Base-by-base conservation (phyloP, 106 monocot species). In the Triglochin maritima region DNA sequence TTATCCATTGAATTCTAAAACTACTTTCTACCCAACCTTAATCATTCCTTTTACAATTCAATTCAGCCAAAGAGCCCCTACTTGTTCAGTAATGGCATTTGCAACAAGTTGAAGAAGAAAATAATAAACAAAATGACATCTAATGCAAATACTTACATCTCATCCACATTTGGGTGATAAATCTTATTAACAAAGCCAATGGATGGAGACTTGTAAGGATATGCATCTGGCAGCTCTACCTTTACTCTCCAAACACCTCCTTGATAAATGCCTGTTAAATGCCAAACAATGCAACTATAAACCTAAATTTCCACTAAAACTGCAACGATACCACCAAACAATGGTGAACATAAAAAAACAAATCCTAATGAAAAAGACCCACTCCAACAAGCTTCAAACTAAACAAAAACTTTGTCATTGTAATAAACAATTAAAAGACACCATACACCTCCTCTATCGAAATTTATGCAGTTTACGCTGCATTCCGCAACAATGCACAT, bases 141-240 rank as follows among this genome's bases (percentile, higher is more conserved):
- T n/a, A 13, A 12, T 8, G 14, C 49, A 70, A 41, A 70, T 13
- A 59, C 77, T 78, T 49, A 78, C 77, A 58, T 66, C 14, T 78
- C 77, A 41, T 78, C 77, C 3, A 78, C 77, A 59, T 78, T 78
- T 66, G 77, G 77, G 17, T 78, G 77, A 54, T 71, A 78, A 52
- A 78, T 78, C 71, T 72, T 78, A 47, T 71, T 72, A 47, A 71
- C 60, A 60, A 78, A 78, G 9, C 59, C 77, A 67, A 78, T 78
- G 5, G 77, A 78, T n/a, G 77, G 77, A 48, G 77, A 78, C 64
- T 71, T 78, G 71, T 78, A 78, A 14, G 77, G 77, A 60, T 78
- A 78, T 12, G 65, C 71, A 59, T 78, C 77, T 41, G 77, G 71
- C 3, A 78, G 46, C 64, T 71, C 57, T 1, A 78, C 77, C 44